Conservation (phyloP, 2,329 filamentous ascomycete species). For the Rhexocercosporidium sp. region DNA sequence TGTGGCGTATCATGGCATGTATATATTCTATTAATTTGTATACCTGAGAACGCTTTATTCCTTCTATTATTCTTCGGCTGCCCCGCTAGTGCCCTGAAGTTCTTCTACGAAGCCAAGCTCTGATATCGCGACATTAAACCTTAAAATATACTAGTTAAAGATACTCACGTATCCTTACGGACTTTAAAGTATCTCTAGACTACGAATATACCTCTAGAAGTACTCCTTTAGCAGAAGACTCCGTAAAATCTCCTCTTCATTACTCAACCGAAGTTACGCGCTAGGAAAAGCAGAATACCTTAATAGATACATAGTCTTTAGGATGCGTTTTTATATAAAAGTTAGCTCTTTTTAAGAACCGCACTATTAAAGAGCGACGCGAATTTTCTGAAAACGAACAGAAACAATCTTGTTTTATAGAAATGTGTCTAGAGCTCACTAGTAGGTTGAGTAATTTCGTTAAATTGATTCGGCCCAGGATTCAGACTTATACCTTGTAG, state of each 20-base stretch:
- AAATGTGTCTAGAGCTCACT: slow-evolving; percentile 4
- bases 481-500: neutral
- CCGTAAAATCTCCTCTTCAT: slow-evolving; percentile 18
- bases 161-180: slow-evolving; percentile 13
- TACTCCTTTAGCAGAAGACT: slow-evolving; percentile 25
- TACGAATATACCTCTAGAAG: slow-evolving; percentile 27
- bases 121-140: slow-evolving; percentile 15
- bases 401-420: slow-evolving; percentile 9
- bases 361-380: slow-evolving; percentile 8
- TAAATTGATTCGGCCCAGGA: neutral
- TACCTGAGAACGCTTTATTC: slow-evolving; percentile 4
- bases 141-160: slow-evolving; percentile 25
- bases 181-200: slow-evolving; percentile 36
- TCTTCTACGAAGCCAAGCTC: slow-evolving; percentile 25
- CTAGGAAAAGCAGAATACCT: slow-evolving; percentile 5
- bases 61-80: slow-evolving; percentile 39
- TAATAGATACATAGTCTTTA: slow-evolving; percentile 31
- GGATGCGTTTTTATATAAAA: slow-evolving; percentile 34
- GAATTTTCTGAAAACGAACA: slow-evolving; percentile 4
- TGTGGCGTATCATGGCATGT: slow-evolving; percentile 35
- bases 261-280: slow-evolving; percentile 24
- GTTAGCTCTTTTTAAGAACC: slow-evolving; percentile 24
- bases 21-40: slow-evolving; percentile 18
- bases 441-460: slow-evolving; percentile 7
- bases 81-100: slow-evolving; percentile 28